Percentiles rank a stretch among this genome's conserved stretches.
phyloP scores from a whole-genome alignment of 345 rosid species.

The Raphanus sativus region DNA sequence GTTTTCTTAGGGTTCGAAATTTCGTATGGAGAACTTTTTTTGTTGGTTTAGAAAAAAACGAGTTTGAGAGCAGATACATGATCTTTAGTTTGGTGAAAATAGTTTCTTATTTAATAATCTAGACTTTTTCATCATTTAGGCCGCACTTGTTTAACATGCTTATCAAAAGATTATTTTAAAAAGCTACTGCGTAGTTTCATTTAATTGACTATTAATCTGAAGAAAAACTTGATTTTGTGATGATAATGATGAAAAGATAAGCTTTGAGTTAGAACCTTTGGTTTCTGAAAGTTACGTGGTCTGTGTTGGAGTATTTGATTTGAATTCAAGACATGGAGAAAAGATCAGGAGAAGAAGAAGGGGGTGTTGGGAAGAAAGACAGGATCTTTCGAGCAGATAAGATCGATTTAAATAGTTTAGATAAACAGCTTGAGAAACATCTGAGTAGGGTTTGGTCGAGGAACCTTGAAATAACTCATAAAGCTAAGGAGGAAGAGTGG shows the following conservation, averaged over 20 bases:
- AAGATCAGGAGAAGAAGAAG: conserved; percentile 33
- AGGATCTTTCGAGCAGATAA: conserved; percentile 74
- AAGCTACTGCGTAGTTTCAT: neutral
- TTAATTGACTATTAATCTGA: conserved; percentile 1
- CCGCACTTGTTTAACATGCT: neutral
- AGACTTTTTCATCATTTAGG: neutral
- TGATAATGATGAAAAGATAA: conserved; percentile 14
- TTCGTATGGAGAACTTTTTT: neutral
- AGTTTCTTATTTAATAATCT: neutral
- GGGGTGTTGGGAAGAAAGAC: conserved; percentile 51
- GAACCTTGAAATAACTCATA: conserved; percentile 50
- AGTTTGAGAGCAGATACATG: neutral
- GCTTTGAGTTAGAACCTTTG: conserved; percentile 8
- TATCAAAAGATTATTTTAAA: neutral
- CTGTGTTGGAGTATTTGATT: neutral
- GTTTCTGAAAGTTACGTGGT: conserved; percentile 46
- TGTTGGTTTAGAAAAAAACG: neutral
- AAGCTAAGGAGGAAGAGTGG: conserved; percentile 78
- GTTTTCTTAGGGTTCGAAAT: conserved; percentile 48
- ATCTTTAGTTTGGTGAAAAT: conserved; percentile 1
- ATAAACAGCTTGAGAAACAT: conserved; percentile 89
- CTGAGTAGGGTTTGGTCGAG: conserved; percentile 81
- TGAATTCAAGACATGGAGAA: conserved; percentile 29
- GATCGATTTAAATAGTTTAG: conserved; percentile 85
- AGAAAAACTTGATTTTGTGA: neutral